Evolutionary conservation across 768 basidiomycete species (phyloP).

Genomic region (Macrolepiota dolichaula): DNA sequence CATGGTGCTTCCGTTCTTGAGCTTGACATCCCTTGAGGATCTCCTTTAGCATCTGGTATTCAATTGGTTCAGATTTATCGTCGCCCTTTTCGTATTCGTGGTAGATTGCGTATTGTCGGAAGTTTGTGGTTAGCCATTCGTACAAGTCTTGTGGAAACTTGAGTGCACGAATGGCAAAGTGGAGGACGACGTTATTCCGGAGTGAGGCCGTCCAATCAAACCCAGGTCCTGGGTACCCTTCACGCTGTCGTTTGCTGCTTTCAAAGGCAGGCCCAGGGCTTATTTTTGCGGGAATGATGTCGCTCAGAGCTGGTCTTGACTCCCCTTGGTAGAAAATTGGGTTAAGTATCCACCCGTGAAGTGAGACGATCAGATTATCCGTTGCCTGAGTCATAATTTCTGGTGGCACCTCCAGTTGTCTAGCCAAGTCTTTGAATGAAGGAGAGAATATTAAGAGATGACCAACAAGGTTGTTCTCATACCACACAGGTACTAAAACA

Average conservation of each 20-base stretch:
- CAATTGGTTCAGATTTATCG: constrained; percentile 30
- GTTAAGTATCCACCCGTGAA: constrained; percentile 10
- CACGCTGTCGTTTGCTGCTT: background rate
- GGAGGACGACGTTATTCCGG: constrained; percentile 18
- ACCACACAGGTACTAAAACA: constrained; percentile 41
- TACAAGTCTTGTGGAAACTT: constrained; percentile 46
- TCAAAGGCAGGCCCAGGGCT: background rate
- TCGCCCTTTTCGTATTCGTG: constrained; percentile 43
- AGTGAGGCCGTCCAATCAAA: background rate
- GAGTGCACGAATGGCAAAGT: constrained; percentile 40
- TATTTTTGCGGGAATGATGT: background rate
- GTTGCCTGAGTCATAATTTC: constrained; percentile 18
- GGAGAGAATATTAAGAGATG: constrained; percentile 41
- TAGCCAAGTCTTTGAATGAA: constrained; percentile 24
- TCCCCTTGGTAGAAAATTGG: background rate
- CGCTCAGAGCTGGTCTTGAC: constrained; percentile 1
- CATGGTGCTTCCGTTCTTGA: constrained; percentile 4
- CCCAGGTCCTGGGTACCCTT: background rate
- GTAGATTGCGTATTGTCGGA: constrained; percentile 36
- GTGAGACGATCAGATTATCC: constrained; percentile 4
- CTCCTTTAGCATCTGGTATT: constrained; percentile 29
- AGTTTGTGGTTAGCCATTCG: constrained; percentile 37
- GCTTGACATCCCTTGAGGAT: constrained; percentile 11
- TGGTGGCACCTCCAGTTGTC: constrained; percentile 37
- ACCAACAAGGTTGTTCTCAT: constrained; percentile 48